Evolutionary conservation across 2,329 filamentous ascomycete genomes (phyloP), one percentile per base, ranked within the genome.

Genomic region (Pezicula radicicola): DNA sequence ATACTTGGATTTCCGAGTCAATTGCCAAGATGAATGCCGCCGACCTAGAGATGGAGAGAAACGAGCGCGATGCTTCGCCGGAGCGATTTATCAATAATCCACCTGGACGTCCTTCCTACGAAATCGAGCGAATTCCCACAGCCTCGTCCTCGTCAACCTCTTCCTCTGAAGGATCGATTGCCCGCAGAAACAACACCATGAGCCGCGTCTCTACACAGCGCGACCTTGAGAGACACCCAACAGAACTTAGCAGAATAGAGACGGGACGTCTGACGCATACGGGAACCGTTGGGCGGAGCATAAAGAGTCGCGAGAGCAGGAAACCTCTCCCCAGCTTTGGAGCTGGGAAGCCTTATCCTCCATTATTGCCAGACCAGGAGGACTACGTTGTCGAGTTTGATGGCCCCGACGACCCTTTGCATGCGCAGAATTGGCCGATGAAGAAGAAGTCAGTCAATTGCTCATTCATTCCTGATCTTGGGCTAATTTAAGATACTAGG

Each of bases 321-420:
- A 83, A 72, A 63, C 84, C 87, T 1, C 65, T 91, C 51, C 88
- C 88, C 1, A 70, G 72, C 6, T 89, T 91, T 67, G 88, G 88
- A 35, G 83, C 76, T 50, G 87, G 85, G n/a, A 92, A 91, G 70
- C 76, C 84, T 0, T 90, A 83, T 62, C 89, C 89, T 3, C 88
- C 88, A 3, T 75, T 73, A 0, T 66, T 92, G 40, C 87, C 88
- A 2, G 81, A 84, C 13, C 77, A 79, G 60, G 88, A 92, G 61
- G 83, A 89, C 57, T 93, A 92, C 64, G 87, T 91, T 0, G 88
- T 92, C 41, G 88, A 91, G 68, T 96, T 96, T 64, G 87, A 92
- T 60, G 91, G 91, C 0, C 86, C 84, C 1, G 79, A 91, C 57
- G 91, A 96, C 63, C 91, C 91, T 2, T 65, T 92, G 54, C 91